Evolutionary conservation across 345 rosid genomes (phyloP).

Genomic region (Linum tenue): DNA sequence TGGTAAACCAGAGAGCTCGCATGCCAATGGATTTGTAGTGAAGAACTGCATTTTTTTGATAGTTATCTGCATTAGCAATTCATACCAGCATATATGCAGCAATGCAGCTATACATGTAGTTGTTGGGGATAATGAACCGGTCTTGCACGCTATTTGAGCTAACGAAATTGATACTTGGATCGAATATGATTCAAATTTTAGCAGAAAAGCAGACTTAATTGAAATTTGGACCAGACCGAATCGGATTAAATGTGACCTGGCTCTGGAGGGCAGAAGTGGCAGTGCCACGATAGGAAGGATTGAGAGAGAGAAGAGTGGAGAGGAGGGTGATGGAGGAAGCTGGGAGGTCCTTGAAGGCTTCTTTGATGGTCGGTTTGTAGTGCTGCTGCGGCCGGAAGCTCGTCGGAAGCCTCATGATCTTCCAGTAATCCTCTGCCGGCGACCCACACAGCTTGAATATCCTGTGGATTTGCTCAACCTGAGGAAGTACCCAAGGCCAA

Average conservation of each 20-base stretch:
- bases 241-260: conserved; percentile 28
- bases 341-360: conserved; percentile 53
- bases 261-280: conserved; percentile 58
- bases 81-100: too few species aligned
- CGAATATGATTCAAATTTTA: too few species aligned
- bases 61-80: not conserved
- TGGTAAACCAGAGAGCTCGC: conserved; percentile 41
- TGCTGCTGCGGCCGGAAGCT: conserved; percentile 66
- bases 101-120: too few species aligned
- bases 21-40: conserved; percentile 44
- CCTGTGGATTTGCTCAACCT: conserved; percentile 90
- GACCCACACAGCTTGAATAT: too few species aligned
- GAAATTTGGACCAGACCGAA: too few species aligned
- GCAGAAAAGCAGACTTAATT: too few species aligned
- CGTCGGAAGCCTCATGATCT: conserved; percentile 50
- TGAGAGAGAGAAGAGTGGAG: conserved; percentile 52
- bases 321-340: conserved; percentile 43
- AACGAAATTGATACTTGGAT: too few species aligned
- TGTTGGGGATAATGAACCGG: too few species aligned
- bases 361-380: conserved; percentile 57
- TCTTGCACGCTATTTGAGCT: too few species aligned
- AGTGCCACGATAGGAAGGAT: conserved; percentile 61
- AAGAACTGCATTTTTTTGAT: conserved; percentile 43
- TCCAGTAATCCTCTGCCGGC: conserved; percentile 74
- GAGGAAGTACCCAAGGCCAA: too few species aligned